Evolutionary conservation across 2,329 filamentous ascomycete genomes (phyloP), one percentile per base, ranked within the genome.

Genomic region (Keithomyces neogunnii): DNA sequence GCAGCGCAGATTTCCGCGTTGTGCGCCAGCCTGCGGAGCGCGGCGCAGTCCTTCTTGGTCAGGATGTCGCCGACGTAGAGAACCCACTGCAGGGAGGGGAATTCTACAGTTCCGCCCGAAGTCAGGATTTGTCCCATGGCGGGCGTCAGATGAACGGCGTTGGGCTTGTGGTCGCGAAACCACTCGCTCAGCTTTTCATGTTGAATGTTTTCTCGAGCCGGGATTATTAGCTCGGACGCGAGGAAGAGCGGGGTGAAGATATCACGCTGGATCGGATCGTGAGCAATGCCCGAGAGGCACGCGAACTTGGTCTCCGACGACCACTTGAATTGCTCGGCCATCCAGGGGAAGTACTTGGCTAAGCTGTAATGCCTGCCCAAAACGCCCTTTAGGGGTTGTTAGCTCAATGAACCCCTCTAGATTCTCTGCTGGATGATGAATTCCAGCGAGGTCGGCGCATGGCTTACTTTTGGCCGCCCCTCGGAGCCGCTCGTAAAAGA

Each of bases 121-220:
- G 92, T 85, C 2, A 97, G 73, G 55, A 97, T 93, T 60, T 96
- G 89, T 51, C 91, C 91, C 91, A 97, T 96, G 52, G 93, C 93
- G 8, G 93, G 93, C 1, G 93, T 99, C 39, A 97, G 72, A 68
- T 97, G 93, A 10, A 86, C 89, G 26, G 90, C 87, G 13, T 85
- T 95, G 3, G 87, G 82, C 51, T 78, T 72, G 62, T 87, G 80
- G 49, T 85, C 80, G 49, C 77, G 75, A 78, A 96, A 89, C 93
- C 93, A 99, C 63, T 95, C 89, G 4, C 85, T 85, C 11, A 96
- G 74, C 60, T 52, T 84, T 69, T 96, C 91, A 65, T 96, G 87
- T 50, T 85, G 81, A 53, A 97, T 97, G 59, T 90, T 84, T 56
- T 96, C 90, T 52, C 80, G 80, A 9, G 88, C 80, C 1, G 91